Conservation (phyloP, 495 filamentous ascomycete species). For the Xylaria cubensis region DNA sequence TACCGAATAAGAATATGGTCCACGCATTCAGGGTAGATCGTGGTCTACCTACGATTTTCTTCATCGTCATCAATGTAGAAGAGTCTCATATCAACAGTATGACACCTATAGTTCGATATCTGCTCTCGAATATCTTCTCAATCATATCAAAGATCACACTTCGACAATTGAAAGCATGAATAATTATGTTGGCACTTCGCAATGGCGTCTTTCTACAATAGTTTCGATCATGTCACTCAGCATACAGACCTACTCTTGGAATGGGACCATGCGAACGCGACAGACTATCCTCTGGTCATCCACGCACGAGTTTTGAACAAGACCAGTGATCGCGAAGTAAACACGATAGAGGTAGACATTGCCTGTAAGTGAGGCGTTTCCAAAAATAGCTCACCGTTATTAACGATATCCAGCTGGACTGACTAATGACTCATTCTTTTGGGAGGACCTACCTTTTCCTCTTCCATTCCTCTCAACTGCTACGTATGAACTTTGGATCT, state of each 20-base stretch:
- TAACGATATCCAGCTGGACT: slow-evolving; percentile 35
- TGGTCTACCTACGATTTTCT: background rate
- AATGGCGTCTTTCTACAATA: slow-evolving; percentile 36
- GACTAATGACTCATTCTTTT: slow-evolving; percentile 42
- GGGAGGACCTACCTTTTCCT: slow-evolving; percentile 47
- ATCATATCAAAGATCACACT: no score
- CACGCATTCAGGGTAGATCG: background rate
- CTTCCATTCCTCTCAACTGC: slow-evolving; percentile 44
- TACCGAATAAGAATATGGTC: background rate
- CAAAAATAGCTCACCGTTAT: background rate
- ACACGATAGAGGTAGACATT: slow-evolving; percentile 42
- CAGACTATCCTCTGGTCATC: slow-evolving; percentile 41
- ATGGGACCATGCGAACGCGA: slow-evolving; percentile 39
- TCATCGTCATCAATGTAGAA: background rate
- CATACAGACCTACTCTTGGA: slow-evolving; percentile 36
- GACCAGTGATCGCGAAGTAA: slow-evolving; percentile 39
- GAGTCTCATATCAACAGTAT: background rate
- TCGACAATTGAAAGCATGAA: background rate
- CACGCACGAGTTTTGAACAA: slow-evolving; percentile 44
- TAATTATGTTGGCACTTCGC: background rate
- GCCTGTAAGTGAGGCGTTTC: slow-evolving; percentile 35
- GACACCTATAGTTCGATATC: background rate
- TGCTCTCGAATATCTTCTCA: background rate
- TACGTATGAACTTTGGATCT: slow-evolving; percentile 48
- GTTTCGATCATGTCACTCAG: slow-evolving; percentile 37